Evolutionary conservation across 352 stramenopile species (phyloP).

Genomic region (Pythium vanterpoolii): DNA sequence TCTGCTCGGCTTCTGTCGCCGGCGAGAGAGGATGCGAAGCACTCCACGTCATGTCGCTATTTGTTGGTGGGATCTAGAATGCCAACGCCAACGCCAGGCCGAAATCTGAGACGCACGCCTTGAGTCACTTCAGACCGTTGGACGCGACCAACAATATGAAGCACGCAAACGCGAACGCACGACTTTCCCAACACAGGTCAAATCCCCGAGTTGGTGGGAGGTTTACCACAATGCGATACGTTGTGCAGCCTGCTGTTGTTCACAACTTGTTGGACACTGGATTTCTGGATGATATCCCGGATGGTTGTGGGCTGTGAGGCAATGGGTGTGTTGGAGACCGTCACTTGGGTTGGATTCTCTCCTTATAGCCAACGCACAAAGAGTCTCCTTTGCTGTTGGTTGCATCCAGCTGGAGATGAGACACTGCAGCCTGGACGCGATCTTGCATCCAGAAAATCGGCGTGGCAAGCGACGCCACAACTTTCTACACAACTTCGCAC

Average conservation of each 20-base stretch:
- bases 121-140: neutral
- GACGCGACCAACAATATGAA: neutral
- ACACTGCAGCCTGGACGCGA: slow-evolving; percentile 14
- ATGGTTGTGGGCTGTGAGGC: neutral
- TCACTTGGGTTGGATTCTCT: neutral
- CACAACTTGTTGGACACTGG: slow-evolving; percentile 1
- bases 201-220: no score
- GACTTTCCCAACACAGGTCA: slow-evolving; percentile 9
- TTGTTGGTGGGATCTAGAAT: neutral
- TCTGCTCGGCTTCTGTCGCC: neutral
- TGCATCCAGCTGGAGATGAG: slow-evolving; percentile 11
- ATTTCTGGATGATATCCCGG: neutral
- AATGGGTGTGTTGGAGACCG: neutral
- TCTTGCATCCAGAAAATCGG: slow-evolving; percentile 7
- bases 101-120: neutral
- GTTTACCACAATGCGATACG: no score
- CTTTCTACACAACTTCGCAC: neutral
- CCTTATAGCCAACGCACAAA: neutral
- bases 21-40: neutral
- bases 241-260: neutral
- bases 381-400: neutral
- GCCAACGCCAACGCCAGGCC: neutral
- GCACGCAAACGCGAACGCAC: neutral
- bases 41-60: slow-evolving; percentile 8
- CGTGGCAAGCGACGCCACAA: neutral